phyloP scores from a whole-genome alignment of 768 basidiomycete species.

The Serpula lacrymans region DNA sequence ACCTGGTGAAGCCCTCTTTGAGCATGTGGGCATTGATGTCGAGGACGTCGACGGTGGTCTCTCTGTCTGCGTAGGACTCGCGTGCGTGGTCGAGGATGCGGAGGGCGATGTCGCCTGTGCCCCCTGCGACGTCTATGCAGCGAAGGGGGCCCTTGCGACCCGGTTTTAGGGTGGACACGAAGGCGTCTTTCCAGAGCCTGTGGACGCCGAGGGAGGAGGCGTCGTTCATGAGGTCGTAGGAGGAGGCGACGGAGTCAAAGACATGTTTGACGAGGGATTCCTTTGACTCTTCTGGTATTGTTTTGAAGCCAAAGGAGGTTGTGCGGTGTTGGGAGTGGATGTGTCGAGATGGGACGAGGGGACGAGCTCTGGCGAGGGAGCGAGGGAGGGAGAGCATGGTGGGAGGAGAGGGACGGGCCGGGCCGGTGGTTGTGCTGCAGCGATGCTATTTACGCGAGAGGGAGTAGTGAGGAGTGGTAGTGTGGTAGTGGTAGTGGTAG shows the following conservation, averaged over 20 bases:
- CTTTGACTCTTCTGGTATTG: slow-evolving; percentile 82
- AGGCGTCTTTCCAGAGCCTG: slow-evolving; percentile 94
- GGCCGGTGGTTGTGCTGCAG: too few species aligned
- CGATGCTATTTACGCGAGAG: too few species aligned
- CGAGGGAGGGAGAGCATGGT: slow-evolving; percentile 7
- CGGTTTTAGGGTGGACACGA: slow-evolving; percentile 72
- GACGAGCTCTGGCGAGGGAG: slow-evolving; percentile 2
- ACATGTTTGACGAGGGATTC: slow-evolving; percentile 89
- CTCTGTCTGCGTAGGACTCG: slow-evolving; percentile 86
- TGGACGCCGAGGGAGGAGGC: slow-evolving; percentile 97
- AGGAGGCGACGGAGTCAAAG: slow-evolving; percentile 93
- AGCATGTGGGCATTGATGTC: slow-evolving; percentile 98
- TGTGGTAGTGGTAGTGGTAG: too few species aligned
- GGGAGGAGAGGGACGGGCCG: too few species aligned
- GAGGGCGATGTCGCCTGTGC: slow-evolving; percentile 96
- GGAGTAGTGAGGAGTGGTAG: too few species aligned
- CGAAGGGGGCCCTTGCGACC: slow-evolving; percentile 70
- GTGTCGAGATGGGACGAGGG: slow-evolving; percentile 4
- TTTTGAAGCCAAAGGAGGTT: slow-evolving; percentile 92
- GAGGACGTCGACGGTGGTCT: slow-evolving; percentile 83
- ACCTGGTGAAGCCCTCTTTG: slow-evolving; percentile 82
- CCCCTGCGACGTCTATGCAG: slow-evolving; percentile 96
- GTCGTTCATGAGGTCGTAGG: slow-evolving; percentile 98
- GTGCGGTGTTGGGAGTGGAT: slow-evolving; percentile 42
- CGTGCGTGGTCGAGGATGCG: slow-evolving; percentile 89